Evolutionary conservation across 139 green algal species (phyloP).

Genomic region (Desmodesmus armatus): DNA sequence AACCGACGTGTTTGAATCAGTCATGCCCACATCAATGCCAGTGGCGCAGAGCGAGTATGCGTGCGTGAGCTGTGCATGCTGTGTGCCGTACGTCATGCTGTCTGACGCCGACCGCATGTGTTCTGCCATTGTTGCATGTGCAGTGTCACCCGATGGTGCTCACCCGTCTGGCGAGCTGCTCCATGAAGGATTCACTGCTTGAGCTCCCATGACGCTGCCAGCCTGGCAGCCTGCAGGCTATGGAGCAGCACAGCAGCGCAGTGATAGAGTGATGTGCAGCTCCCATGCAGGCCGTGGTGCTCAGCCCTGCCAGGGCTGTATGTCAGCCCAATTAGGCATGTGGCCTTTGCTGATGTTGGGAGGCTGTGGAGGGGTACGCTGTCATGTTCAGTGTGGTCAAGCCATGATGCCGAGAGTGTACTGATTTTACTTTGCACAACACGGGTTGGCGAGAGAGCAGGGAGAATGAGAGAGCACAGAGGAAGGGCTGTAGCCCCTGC

Average conservation of each 20-base stretch:
- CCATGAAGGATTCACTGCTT: not conserved
- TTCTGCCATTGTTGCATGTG: not conserved
- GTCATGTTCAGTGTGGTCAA: no score
- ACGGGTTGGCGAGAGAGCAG: no score
- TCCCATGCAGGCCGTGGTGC: not conserved
- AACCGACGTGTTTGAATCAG: not conserved
- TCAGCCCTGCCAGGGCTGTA: not conserved
- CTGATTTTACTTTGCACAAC: no score
- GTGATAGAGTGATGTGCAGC: not conserved
- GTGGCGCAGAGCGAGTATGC: no score
- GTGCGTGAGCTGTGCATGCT: not conserved
- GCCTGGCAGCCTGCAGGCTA: no score
- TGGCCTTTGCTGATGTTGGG: not conserved
- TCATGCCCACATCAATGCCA: no score
- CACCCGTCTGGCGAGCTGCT: slow-evolving; percentile 38
- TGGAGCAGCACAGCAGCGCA: not conserved
- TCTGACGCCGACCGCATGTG: not conserved
- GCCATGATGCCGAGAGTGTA: no score
- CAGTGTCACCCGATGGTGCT: slow-evolving; percentile 40
- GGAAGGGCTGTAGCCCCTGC: no score
- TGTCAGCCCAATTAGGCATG: not conserved
- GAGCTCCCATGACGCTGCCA: no score
- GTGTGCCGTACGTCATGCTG: not conserved
- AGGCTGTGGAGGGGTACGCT: no score
- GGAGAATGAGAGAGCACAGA: no score